Evolutionary conservation across 1,139 yeast species (phyloP).

Genomic region (Petasospora fabianii): DNA sequence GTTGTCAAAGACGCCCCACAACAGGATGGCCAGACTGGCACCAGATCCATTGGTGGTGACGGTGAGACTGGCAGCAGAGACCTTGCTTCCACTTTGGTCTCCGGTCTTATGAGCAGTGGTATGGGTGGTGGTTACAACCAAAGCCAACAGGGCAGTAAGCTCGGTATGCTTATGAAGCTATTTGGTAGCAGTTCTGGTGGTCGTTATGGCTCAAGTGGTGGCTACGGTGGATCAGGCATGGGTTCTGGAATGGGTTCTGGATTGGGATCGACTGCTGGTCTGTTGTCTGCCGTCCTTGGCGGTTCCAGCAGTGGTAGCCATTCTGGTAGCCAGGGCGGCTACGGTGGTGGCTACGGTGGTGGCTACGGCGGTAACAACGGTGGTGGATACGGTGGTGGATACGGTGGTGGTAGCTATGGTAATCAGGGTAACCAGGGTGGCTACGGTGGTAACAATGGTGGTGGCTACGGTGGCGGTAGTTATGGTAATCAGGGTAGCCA

Average conservation of each 20-base stretch:
- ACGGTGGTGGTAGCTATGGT: constrained; percentile 4
- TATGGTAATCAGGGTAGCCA: constrained; percentile 6
- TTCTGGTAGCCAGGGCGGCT: constrained; percentile 4
- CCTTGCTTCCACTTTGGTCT: constrained; percentile 17
- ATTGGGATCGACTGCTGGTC: constrained; percentile 18
- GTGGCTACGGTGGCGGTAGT: constrained; percentile 6
- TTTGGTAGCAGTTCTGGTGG: constrained; percentile 13
- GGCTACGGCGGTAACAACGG: neutral
- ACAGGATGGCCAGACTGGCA: constrained; percentile 19
- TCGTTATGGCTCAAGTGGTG: neutral
- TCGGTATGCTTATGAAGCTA: constrained; percentile 19
- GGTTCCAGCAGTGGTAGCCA: constrained; percentile 6
- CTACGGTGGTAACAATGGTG: constrained; percentile 23
- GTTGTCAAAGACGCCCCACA: constrained; percentile 21
- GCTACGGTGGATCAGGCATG: neutral
- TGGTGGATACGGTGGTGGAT: neutral
- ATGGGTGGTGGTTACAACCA: constrained; percentile 17
- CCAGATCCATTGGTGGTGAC: constrained; percentile 22
- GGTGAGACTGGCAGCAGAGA: constrained; percentile 18
- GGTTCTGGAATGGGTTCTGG: constrained; percentile 9
- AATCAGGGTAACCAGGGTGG: constrained; percentile 1
- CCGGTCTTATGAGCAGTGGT: constrained; percentile 19
- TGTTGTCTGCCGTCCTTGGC: constrained; percentile 13
- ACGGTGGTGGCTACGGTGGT: constrained; percentile 2
- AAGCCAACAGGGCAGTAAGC: constrained; percentile 16